These are phyloP conservation scores for Eutypella sp. DNA, from an alignment of 2,329 filamentous ascomycete genomes.

Conservation along the genomic window DNA sequence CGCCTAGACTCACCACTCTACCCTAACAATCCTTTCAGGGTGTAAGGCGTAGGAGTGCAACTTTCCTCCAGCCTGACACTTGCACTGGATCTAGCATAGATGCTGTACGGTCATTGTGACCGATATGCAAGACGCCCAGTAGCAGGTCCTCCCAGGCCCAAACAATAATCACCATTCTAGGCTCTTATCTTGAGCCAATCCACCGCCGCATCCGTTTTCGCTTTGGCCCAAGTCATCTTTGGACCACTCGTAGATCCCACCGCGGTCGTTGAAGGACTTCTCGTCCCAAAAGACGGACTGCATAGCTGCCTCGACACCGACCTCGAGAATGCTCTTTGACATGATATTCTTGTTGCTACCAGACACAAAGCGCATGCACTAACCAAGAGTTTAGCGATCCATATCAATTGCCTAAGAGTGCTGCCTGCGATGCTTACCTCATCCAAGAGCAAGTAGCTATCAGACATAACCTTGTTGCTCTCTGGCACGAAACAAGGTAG, in stretches of 20 bases:
- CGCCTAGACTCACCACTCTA: too few relatives aligned
- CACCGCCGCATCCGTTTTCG: neutral
- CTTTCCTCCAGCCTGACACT: too few relatives aligned
- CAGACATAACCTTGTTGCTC: constrained; percentile 45
- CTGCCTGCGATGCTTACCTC: too few relatives aligned
- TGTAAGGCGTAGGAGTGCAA: too few relatives aligned
- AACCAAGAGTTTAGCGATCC: too few relatives aligned
- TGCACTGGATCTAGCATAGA: too few relatives aligned
- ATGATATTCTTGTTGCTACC: constrained; percentile 34
- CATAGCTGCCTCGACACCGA: constrained; percentile 42
- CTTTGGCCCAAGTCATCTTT: neutral
- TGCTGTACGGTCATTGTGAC: too few relatives aligned
- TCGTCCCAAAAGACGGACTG: constrained; percentile 41
- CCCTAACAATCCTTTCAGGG: too few relatives aligned
- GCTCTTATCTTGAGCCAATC: neutral
- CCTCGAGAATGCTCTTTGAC: constrained; percentile 35
- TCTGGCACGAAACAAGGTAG: constrained; percentile 42
- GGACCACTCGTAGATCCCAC: constrained; percentile 45
- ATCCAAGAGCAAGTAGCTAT: constrained; percentile 46
- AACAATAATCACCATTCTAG: constrained; percentile 12
- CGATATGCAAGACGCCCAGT: too few relatives aligned
- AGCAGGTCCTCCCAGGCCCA: too few relatives aligned
- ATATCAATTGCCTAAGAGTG: too few relatives aligned
- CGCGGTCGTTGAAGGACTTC: constrained; percentile 36
- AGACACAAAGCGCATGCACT: constrained; percentile 46